Evolutionary conservation across 2,329 filamentous ascomycete species (phyloP), one percentile per base, ranked within the genome.

Genomic region (Furcasterigmium furcatum): DNA sequence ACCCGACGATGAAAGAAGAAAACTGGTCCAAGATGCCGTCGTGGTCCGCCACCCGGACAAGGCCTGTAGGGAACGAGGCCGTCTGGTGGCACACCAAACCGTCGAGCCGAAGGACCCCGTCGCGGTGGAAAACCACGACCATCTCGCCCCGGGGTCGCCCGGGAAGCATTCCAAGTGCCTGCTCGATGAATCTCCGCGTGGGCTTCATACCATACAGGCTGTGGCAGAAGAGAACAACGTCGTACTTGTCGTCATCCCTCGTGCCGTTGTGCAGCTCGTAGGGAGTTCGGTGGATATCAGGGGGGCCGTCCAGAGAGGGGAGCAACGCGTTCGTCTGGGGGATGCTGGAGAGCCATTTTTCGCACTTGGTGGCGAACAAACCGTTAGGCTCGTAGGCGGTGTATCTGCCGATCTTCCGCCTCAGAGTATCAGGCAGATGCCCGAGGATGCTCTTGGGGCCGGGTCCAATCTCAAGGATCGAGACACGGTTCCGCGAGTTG

Each of bases 141-240:
- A 78, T 55, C 44, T 68, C 71, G 27, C n/a, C n/a, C n/a, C n/a
- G n/a, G n/a, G n/a, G n/a, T n/a, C 53, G 46, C 45, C 66, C 51
- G 48, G 51, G 58, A 25, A 84, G 74, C 68, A 79, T 66, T 16
- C 58, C 52, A 8, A 84, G 55, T 2, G 75, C 70, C 16, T 48
- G 52, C 55, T 72, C 56, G 49, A 85, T 71, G 47, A 67, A 70
- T 2, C 13, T 56, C n/a, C 50, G 53, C 51, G 78, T 76, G 3
- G 68, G 66, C 0, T 65, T 66, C 73, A 84, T 76, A 48, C 77
- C 78, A 51, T 84, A 83, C 72, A 84, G 73, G 62, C 81, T 82
- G 57, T 84, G 80, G 52, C 79, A 84, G 60, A 85, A 81, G 5
- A 85, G 55, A 16, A 85, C 58, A 34, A 83, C 12, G 50, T 85